Evolutionary conservation across 2,329 filamentous ascomycete species (phyloP).

Genomic region (Thermochaetoides dissita): DNA sequence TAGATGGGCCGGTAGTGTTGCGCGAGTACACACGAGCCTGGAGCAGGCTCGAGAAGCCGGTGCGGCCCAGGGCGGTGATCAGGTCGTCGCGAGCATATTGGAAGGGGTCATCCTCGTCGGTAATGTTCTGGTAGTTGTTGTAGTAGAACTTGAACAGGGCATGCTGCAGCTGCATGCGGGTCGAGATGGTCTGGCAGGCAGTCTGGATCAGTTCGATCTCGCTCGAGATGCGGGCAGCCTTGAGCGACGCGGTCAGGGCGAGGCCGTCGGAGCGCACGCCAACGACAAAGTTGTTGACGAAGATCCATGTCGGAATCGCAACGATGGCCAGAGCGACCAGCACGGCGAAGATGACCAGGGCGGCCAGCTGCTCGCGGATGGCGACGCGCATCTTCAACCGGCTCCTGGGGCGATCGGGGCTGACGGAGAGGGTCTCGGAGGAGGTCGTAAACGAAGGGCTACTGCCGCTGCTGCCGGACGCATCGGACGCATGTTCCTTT

Average conservation of each 20-base stretch:
- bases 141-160: constrained; percentile 42
- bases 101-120: constrained; percentile 42
- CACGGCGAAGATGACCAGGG: constrained; percentile 62
- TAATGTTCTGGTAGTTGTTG: constrained; percentile 33
- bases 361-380: constrained; percentile 74
- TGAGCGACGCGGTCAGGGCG: constrained; percentile 68
- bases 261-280: constrained; percentile 47
- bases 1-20: constrained; percentile 42
- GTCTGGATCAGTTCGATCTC: constrained; percentile 69
- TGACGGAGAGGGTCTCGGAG: no score
- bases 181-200: constrained; percentile 57
- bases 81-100: constrained; percentile 47
- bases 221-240: constrained; percentile 66
- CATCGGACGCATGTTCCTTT: constrained; percentile 10
- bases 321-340: constrained; percentile 64
- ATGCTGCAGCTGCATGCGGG: constrained; percentile 45
- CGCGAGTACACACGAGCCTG: constrained; percentile 63
- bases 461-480: neutral
- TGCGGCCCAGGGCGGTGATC: constrained; percentile 51
- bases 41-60: constrained; percentile 43
- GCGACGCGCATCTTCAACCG: constrained; percentile 57
- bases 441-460: no score
- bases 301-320: constrained; percentile 59
- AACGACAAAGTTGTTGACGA: constrained; percentile 40
- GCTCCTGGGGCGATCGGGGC: constrained; percentile 9